phyloP scores from a whole-genome alignment of 257 asterid genomes.

The Capsicum rhomboideum region DNA sequence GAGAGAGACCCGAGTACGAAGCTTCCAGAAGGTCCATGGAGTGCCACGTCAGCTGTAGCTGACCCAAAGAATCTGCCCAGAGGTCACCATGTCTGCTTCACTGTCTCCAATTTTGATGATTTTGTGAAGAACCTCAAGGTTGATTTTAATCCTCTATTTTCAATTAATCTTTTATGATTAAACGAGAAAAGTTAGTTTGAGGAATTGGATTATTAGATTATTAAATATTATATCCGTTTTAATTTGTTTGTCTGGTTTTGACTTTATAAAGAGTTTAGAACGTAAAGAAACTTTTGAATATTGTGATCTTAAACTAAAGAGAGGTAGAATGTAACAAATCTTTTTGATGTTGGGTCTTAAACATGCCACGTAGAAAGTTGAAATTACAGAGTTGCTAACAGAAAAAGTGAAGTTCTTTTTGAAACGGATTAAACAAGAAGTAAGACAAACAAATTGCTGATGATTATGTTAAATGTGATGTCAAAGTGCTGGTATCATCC shows the following conservation, averaged over 20 bases:
- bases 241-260: too few species aligned
- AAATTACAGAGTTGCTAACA: too few species aligned
- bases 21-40: constrained; percentile 85
- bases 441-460: too few species aligned
- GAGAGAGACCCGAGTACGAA: constrained; percentile 65
- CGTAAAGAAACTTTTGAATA: too few species aligned
- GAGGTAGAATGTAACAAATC: too few species aligned
- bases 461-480: background rate
- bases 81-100: constrained; percentile 84
- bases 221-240: too few species aligned
- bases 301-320: too few species aligned
- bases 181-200: background rate
- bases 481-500: background rate
- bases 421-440: too few species aligned
- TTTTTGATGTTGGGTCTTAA: too few species aligned
- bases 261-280: too few species aligned
- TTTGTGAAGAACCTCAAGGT: constrained; percentile 63
- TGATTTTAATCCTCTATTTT: background rate
- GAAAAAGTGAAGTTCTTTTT: too few species aligned
- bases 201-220: background rate
- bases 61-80: constrained; percentile 57
- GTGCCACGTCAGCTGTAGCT: constrained; percentile 37
- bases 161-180: background rate
- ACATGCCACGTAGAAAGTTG: too few species aligned
- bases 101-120: constrained; percentile 56